phyloP scores from a whole-genome alignment of 805 yeast species.

The Metschnikowia anglica region DNA sequence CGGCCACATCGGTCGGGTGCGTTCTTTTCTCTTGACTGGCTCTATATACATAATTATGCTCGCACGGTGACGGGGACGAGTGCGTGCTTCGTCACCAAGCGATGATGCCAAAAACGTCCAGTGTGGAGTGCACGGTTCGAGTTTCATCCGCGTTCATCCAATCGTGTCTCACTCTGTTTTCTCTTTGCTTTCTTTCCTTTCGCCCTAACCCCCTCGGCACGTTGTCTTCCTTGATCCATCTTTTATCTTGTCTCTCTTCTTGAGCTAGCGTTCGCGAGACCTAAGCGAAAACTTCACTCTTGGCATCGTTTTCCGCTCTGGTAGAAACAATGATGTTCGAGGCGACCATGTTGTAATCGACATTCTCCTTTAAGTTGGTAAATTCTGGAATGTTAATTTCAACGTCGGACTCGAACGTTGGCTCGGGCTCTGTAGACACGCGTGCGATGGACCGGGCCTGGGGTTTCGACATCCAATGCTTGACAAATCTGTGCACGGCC shows the following conservation, averaged over 20 bases:
- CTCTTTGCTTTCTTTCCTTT: not conserved
- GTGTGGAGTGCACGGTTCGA: not conserved
- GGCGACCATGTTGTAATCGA: constrained; percentile 25
- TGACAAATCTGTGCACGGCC: constrained; percentile 31
- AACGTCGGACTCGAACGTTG: constrained; percentile 18
- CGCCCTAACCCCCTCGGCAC: no score
- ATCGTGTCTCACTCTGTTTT: not conserved
- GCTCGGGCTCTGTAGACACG: constrained; percentile 24
- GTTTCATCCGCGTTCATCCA: not conserved
- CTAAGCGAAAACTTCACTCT: not conserved
- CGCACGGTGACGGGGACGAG: not conserved
- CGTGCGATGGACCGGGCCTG: constrained; percentile 23
- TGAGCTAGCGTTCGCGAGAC: not conserved
- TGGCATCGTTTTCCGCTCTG: constrained; percentile 10
- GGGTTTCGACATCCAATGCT: constrained; percentile 32
- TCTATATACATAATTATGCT: constrained; percentile 1
- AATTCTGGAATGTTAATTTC: constrained; percentile 27
- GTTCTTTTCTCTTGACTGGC: not conserved
- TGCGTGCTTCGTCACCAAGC: not conserved
- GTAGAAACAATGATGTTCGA: constrained; percentile 4
- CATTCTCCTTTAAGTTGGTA: constrained; percentile 27
- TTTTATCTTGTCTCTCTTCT: no score
- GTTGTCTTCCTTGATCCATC: not conserved
- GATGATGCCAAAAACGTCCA: not conserved
- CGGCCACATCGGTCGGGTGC: not conserved